These are phyloP conservation scores for Dictyostelium brefeldianum DNA, from an alignment of 78 protist species.

Conservation along the genomic window DNA sequence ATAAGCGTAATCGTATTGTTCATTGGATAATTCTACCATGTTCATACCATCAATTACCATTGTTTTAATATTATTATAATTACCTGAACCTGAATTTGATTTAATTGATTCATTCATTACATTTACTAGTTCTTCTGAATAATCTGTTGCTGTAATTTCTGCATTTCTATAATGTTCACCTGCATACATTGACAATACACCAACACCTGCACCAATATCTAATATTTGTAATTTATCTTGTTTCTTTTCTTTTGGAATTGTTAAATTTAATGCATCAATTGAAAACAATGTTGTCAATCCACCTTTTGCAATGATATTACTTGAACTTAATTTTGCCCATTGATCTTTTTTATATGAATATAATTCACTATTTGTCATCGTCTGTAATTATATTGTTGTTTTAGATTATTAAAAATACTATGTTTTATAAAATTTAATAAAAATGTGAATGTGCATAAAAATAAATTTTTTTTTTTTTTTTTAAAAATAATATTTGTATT, in stretches of 20 bases:
- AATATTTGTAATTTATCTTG: slow-evolving; percentile 5
- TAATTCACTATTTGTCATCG: too few relatives aligned
- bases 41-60: slow-evolving; percentile 1
- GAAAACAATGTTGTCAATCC: slow-evolving; percentile 1
- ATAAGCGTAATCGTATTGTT: slow-evolving; percentile 25
- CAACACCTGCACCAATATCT: slow-evolving; percentile 61
- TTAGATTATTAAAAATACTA: too few relatives aligned
- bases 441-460: too few relatives aligned
- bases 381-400: too few relatives aligned
- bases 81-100: background rate
- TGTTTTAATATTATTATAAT: background rate
- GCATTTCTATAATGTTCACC: background rate
- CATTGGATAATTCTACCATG: background rate
- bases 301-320: background rate
- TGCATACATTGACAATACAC: slow-evolving; percentile 35
- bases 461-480: background rate
- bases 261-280: slow-evolving; percentile 10
- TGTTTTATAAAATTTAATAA: too few relatives aligned
- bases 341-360: background rate
- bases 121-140: background rate
- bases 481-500: background rate
- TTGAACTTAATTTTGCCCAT: background rate
- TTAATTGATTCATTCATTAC: background rate
- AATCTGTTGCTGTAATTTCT: slow-evolving; percentile 35
- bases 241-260: background rate